Evolutionary conservation across 2,329 filamentous ascomycete species (phyloP).

Genomic region (Xylariaceae sp.): DNA sequence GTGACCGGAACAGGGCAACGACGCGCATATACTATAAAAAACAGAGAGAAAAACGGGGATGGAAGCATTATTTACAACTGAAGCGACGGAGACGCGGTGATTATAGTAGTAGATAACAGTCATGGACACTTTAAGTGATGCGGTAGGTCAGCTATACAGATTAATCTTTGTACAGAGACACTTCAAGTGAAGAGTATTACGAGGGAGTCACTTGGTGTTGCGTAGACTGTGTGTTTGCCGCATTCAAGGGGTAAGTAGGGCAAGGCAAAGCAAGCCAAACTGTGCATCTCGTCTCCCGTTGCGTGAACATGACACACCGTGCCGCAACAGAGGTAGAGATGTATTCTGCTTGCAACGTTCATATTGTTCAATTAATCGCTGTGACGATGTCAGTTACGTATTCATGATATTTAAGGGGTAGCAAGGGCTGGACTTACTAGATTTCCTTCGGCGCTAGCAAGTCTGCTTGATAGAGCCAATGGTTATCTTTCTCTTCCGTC

Average conservation of each 20-base stretch:
- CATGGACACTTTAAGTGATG: not conserved
- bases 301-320: not conserved
- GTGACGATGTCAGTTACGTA: slow-evolving; percentile 16
- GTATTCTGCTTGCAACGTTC: not conserved
- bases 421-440: slow-evolving; percentile 59
- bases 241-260: not conserved
- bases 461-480: slow-evolving; percentile 96
- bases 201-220: not conserved
- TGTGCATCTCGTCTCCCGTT: not conserved
- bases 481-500: slow-evolving; percentile 84
- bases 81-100: not conserved
- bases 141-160: slow-evolving; percentile 11
- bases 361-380: slow-evolving; percentile 23
- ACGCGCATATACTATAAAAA: not conserved
- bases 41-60: not conserved
- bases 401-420: not conserved
- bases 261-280: not conserved
- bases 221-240: not conserved
- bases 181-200: not conserved
- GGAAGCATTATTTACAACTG: not conserved
- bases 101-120: not conserved
- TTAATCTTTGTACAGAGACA: slow-evolving; percentile 7
- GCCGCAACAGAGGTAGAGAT: not conserved
- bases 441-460: slow-evolving; percentile 95
- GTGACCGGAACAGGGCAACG: no score